Conservation (phyloP, 2,329 filamentous ascomycete genomes). For the Trichoderma semiorbis region DNA sequence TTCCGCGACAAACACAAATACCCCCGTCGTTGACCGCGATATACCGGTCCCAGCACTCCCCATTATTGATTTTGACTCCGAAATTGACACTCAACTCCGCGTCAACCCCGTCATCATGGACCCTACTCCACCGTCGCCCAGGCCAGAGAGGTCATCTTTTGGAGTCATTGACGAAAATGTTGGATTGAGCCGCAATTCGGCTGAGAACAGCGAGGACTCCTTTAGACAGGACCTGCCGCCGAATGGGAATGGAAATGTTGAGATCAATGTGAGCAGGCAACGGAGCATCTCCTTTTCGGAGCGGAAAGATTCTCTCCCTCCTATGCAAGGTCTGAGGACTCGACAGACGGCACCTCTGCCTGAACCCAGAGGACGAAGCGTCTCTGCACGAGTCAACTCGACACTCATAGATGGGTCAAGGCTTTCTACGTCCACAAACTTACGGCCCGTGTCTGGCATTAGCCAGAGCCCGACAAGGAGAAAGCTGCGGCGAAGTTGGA, state of each 20-base stretch:
- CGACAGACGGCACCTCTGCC: conserved; percentile 33
- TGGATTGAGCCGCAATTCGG: not conserved
- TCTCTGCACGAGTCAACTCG: conserved; percentile 45
- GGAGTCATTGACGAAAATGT: not conserved
- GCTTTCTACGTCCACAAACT: conserved; percentile 32
- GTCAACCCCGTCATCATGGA: conserved; percentile 29
- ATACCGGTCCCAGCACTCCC: conserved; percentile 21
- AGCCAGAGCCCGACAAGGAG: conserved; percentile 45
- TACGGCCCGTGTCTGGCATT: conserved; percentile 28
- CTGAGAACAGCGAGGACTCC: not conserved
- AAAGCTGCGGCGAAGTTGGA: conserved; percentile 52
- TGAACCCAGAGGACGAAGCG: conserved; percentile 43
- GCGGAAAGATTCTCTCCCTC: conserved; percentile 23
- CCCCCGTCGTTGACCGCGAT: conserved; percentile 8
- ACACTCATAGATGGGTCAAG: conserved; percentile 31
- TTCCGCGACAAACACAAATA: not conserved
- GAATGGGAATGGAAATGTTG: not conserved
- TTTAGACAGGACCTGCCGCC: not conserved
- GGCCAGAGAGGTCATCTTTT: conserved; percentile 21
- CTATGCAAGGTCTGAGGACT: conserved; percentile 23
- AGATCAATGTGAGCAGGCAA: conserved; percentile 21
- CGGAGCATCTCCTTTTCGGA: conserved; percentile 36
- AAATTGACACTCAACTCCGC: conserved; percentile 19
- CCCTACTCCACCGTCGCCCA: conserved; percentile 31
- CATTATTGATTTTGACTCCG: conserved; percentile 24